Conservation (phyloP, 2,329 filamentous ascomycete species). For the Calycina marina region DNA sequence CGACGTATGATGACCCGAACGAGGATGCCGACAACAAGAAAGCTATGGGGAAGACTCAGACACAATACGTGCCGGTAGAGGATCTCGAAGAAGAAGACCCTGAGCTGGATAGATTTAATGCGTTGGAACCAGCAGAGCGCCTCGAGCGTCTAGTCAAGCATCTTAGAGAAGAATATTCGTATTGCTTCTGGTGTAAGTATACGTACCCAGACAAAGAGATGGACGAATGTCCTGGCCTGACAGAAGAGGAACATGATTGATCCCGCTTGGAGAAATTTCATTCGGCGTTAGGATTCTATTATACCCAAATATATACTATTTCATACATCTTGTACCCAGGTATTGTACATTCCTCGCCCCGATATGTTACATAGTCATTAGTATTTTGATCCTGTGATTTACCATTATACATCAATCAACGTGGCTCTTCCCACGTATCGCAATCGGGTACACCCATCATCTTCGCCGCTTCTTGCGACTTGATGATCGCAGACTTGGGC, state of each 20-base stretch:
- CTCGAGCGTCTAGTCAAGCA: conserved; percentile 52
- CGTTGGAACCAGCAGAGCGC: conserved; percentile 49
- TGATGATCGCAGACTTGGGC: neutral
- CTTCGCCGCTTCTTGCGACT: conserved; percentile 7
- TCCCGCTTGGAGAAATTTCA: conserved; percentile 5
- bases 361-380: conserved; percentile 2
- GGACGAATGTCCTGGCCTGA: conserved; percentile 79
- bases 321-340: neutral
- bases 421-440: conserved; percentile 6
- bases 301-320: conserved; percentile 15
- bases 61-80: conserved; percentile 44
- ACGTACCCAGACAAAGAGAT: conserved; percentile 57
- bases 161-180: conserved; percentile 56
- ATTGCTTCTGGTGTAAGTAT: conserved; percentile 96
- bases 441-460: conserved; percentile 17
- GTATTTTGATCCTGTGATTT: no score
- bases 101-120: conserved; percentile 69
- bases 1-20: conserved; percentile 52
- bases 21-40: conserved; percentile 59
- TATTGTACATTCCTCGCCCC: neutral
- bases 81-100: conserved; percentile 65
- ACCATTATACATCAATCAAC: no score
- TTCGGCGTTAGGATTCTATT: conserved; percentile 6
- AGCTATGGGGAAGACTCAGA: conserved; percentile 46
- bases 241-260: conserved; percentile 67